Conservation (phyloP, 495 filamentous ascomycete genomes). For the Penicillium lividum region DNA sequence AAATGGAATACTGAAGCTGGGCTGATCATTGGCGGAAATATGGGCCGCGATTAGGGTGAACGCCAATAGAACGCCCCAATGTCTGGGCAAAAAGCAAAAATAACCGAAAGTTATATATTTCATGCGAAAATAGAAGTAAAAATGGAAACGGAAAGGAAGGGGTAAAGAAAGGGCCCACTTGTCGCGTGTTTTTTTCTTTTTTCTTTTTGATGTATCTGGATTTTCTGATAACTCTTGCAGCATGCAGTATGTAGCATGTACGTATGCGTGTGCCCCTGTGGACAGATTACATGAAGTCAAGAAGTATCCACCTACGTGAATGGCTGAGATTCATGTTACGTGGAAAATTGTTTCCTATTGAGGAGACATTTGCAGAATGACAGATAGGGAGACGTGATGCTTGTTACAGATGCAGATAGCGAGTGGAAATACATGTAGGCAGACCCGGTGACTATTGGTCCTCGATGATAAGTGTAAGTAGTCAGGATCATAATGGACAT, state of each 20-base stretch:
- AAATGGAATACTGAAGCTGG: not conserved
- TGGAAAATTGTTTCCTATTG: slow-evolving; percentile 19
- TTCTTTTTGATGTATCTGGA: not conserved
- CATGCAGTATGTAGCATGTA: not conserved
- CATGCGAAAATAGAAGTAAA: not conserved
- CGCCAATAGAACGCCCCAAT: not conserved
- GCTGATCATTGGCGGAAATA: not conserved
- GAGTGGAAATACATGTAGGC: not conserved
- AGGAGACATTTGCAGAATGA: slow-evolving; percentile 13
- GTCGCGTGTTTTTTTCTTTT: slow-evolving; percentile 18
- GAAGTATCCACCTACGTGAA: slow-evolving; percentile 11
- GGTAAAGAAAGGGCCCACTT: slow-evolving; percentile 14
- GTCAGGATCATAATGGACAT: not conserved
- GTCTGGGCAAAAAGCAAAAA: slow-evolving; percentile 3
- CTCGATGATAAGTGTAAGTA: not conserved
- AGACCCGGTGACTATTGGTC: slow-evolving; percentile 6
- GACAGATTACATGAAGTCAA: not conserved
- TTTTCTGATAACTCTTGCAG: slow-evolving; percentile 3
- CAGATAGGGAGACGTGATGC: slow-evolving; percentile 1
- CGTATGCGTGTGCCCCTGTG: not conserved
- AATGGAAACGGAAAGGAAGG: not conserved
- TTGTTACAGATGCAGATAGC: slow-evolving; percentile 3
- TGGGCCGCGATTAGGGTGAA: not conserved
- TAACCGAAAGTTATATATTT: not conserved
- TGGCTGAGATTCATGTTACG: slow-evolving; percentile 13